These are phyloP conservation scores for Amesomyces nigricolor DNA, from an alignment of 2,329 filamentous ascomycete species.

Conservation along the genomic window DNA sequence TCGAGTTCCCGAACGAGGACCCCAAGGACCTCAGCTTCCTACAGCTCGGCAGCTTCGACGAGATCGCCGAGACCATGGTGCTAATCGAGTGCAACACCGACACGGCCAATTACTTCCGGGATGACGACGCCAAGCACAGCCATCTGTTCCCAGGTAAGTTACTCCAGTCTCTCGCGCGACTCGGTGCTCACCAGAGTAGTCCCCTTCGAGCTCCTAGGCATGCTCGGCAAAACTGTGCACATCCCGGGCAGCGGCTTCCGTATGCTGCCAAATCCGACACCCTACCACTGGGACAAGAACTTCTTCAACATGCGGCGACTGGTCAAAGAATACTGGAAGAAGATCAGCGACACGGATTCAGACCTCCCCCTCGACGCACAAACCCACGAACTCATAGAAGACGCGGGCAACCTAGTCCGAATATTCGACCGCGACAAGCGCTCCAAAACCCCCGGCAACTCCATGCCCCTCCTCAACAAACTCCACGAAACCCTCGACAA, in stretches of 20 bases:
- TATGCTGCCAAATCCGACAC: conserved; percentile 52
- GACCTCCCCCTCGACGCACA: conserved; percentile 7
- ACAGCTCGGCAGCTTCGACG: conserved; percentile 43
- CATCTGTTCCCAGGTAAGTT: conserved; percentile 47
- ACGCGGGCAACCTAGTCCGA: conserved; percentile 7
- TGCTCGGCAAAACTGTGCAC: conserved; percentile 48
- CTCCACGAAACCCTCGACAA: conserved; percentile 39
- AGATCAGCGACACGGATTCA: conserved; percentile 26
- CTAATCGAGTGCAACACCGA: conserved; percentile 50
- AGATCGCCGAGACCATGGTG: conserved; percentile 48
- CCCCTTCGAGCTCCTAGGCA: conserved; percentile 54
- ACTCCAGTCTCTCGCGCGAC: neutral
- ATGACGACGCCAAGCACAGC: conserved; percentile 35
- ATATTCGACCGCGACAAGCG: conserved; percentile 19
- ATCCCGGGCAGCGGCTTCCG: conserved; percentile 46
- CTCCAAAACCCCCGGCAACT: conserved; percentile 26
- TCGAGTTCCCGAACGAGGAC: conserved; percentile 37
- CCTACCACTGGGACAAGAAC: conserved; percentile 48
- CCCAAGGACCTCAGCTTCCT: conserved; percentile 39
- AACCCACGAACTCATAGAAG: conserved; percentile 17
- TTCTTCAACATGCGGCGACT: conserved; percentile 41
- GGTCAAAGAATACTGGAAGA: conserved; percentile 35
- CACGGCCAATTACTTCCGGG: conserved; percentile 41
- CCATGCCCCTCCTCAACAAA: conserved; percentile 34
- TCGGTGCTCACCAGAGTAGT: conserved; percentile 35